These are phyloP conservation scores for Salix arbutifolia DNA, from an alignment of 345 rosid species.

Conservation along the genomic window DNA sequence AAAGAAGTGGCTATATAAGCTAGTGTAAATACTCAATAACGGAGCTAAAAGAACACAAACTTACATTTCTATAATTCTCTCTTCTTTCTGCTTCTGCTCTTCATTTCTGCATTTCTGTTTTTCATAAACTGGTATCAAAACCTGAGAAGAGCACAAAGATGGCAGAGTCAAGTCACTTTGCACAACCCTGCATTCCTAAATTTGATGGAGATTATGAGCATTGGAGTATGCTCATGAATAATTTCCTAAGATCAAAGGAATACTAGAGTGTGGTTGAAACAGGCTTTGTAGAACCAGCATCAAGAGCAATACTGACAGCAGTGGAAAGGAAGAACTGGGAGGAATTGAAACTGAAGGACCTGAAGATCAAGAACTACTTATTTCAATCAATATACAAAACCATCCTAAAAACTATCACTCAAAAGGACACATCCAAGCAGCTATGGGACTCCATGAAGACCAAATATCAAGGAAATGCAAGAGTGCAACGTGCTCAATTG, in stretches of 20 bases:
- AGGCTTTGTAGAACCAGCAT: background rate
- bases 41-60: too few species aligned
- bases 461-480: background rate
- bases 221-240: background rate
- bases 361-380: background rate
- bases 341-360: background rate
- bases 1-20: too few species aligned
- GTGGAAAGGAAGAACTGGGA: background rate
- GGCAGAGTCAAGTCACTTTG: too few species aligned
- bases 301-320: background rate
- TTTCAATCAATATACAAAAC: background rate
- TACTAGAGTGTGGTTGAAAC: background rate
- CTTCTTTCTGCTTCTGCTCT: too few species aligned
- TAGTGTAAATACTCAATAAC: too few species aligned
- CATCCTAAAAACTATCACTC: background rate
- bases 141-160: too few species aligned
- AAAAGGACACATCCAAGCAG: background rate
- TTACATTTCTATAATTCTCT: too few species aligned
- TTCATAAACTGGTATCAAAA: too few species aligned
- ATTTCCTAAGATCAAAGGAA: background rate
- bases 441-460: background rate
- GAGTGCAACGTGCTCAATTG: background rate
- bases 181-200: background rate
- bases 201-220: background rate
- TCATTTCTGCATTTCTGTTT: too few species aligned